Evolutionary conservation across 163 green algal species (phyloP), one percentile per base, ranked within the genome.

Genomic region (Scenedesmus sp.): DNA sequence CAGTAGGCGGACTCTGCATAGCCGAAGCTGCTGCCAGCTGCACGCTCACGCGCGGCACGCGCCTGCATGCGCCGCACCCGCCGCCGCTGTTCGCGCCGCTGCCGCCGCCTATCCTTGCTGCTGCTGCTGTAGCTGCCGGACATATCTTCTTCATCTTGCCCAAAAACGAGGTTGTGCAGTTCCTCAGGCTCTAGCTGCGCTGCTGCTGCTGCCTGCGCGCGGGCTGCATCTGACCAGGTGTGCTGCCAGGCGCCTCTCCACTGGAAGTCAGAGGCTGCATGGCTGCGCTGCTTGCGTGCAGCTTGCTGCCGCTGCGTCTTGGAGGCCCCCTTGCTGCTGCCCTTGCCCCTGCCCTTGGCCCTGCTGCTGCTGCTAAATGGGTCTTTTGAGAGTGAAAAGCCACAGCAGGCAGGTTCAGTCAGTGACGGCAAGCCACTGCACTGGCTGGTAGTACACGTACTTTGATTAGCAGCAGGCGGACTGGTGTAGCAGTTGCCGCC

Each of bases 91-190:
- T 78, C 56, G 24, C 73, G 33, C 59, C 84, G 42, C 68, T 82
- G 26, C 40, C 30, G 40, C 24, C 43, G 26, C n/a, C 53, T 42
- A 2, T 51, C 53, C 56, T 49, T 30, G 22, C 53, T 33, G 56
- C 40, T 89, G 37, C 83, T 82, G 83, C 83, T 51, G 73, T 18
- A 42, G 83, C 61, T 82, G 26, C 70, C 59, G 18, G 6, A 33
- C 73, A 46, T n/a, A n/a, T 81, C 30, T 7, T 89, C 24, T 33
- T 82, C 40, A 44, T 70, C 30, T 18, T 35, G 72, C 22, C 78
- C 76, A 70, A 86, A 86, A 1, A 86, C 59, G 13, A 91, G 42
- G 37, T 91, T 86, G 76, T 91, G 76, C n/a, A 81, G 59, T 78
- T 91, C 76, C 18, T 91, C 76, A 30, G 85, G 65, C 4, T 89